Evolutionary conservation across 768 basidiomycete genomes (phyloP).

Genomic region (Coprinopsis cinerea): DNA sequence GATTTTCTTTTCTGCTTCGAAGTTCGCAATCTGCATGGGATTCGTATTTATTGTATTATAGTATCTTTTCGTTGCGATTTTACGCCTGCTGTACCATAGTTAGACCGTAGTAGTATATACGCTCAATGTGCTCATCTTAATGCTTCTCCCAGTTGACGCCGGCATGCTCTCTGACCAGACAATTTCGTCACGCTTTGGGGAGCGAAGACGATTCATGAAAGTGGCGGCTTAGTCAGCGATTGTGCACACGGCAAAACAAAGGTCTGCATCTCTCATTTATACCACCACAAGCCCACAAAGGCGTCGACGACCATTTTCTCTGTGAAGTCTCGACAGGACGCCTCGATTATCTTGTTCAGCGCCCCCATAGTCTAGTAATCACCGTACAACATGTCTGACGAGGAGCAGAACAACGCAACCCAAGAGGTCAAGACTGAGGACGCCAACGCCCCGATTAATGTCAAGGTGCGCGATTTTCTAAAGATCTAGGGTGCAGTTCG

Average conservation of each 20-base stretch:
- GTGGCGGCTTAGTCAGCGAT: too few relatives aligned
- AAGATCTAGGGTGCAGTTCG: neutral
- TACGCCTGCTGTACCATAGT: too few relatives aligned
- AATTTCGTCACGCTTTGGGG: too few relatives aligned
- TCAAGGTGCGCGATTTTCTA: conserved; percentile 47
- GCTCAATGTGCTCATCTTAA: too few relatives aligned
- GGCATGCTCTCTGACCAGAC: too few relatives aligned
- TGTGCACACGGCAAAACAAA: too few relatives aligned
- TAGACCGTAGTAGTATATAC: too few relatives aligned
- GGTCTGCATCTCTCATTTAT: neutral
- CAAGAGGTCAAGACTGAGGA: conserved; percentile 51
- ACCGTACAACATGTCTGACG: conserved; percentile 46
- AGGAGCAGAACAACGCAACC: conserved; percentile 28
- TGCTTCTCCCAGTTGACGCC: too few relatives aligned
- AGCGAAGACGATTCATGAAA: neutral
- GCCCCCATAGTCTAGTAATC: neutral
- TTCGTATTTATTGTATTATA: too few relatives aligned
- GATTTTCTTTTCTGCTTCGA: too few relatives aligned
- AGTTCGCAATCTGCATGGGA: too few relatives aligned
- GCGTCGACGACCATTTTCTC: neutral
- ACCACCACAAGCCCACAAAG: neutral
- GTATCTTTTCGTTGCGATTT: too few relatives aligned
- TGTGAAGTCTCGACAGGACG: neutral
- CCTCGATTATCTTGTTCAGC: neutral
- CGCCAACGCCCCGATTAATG: conserved; percentile 63